Evolutionary conservation across 2,329 filamentous ascomycete species (phyloP).

Genomic region (Anisogramma anomala): DNA sequence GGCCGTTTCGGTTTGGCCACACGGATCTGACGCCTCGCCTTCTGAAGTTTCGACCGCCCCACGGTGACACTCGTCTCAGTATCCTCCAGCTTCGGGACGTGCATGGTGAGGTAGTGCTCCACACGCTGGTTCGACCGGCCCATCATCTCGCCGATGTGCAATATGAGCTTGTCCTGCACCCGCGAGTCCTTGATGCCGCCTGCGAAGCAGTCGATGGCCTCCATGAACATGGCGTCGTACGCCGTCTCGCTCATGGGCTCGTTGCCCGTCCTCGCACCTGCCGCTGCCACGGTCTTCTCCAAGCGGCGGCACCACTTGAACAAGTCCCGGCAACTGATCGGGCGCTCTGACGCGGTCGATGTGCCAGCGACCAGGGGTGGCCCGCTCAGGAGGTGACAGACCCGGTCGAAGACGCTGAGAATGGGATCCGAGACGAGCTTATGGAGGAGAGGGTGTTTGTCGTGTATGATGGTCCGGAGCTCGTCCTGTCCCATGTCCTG

Average conservation of each 20-base stretch:
- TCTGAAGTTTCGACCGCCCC: slow-evolving; percentile 54
- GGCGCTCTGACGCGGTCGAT: slow-evolving; percentile 25
- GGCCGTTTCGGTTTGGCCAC: slow-evolving; percentile 46
- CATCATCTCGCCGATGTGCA: slow-evolving; percentile 72
- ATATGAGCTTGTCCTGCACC: slow-evolving; percentile 48
- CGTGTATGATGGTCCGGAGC: slow-evolving; percentile 59
- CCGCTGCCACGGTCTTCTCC: slow-evolving; percentile 48
- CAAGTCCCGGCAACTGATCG: slow-evolving; percentile 55
- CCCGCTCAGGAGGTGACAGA: slow-evolving; percentile 32
- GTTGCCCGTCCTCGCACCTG: slow-evolving; percentile 51
- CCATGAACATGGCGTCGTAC: slow-evolving; percentile 79
- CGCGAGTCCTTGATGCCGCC: slow-evolving; percentile 61
- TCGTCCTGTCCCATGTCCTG: slow-evolving; percentile 56
- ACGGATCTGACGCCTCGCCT: slow-evolving; percentile 40
- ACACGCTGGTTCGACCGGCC: slow-evolving; percentile 74
- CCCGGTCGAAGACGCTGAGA: slow-evolving; percentile 45
- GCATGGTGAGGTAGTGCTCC: slow-evolving; percentile 62
- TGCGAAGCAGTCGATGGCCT: slow-evolving; percentile 86
- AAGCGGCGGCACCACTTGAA: slow-evolving; percentile 85
- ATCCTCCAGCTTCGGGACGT: slow-evolving; percentile 60
- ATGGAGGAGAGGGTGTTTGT: slow-evolving; percentile 58
- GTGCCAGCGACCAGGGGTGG: slow-evolving; percentile 20
- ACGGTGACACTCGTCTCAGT: slow-evolving; percentile 46
- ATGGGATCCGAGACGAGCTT: slow-evolving; percentile 46
- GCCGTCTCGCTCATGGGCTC: slow-evolving; percentile 63